A percentile compares a stretch with the other conserved stretches of the same genome.
phyloP scores from a whole-genome alignment of 2,329 filamentous ascomycete species.

The Calonectria hawksworthii region DNA sequence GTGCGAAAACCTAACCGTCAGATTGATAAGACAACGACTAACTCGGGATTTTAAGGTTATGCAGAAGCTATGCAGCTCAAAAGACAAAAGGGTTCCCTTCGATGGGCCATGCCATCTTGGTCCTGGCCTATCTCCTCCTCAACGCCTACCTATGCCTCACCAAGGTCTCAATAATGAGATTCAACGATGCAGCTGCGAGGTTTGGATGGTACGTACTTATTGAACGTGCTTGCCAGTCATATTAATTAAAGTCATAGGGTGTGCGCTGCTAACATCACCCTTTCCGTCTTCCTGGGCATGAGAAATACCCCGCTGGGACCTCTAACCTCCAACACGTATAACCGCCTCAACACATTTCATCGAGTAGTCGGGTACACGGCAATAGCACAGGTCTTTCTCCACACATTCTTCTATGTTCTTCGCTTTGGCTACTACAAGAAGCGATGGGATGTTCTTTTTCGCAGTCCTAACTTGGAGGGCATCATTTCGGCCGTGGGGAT shows the following conservation, averaged over 20 bases:
- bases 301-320: slow-evolving; percentile 63
- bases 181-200: slow-evolving; percentile 33
- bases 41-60: neutral
- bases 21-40: neutral
- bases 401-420: slow-evolving; percentile 51
- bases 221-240: neutral
- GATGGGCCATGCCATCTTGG: slow-evolving; percentile 14
- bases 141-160: slow-evolving; percentile 1
- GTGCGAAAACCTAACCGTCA: neutral
- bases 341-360: slow-evolving; percentile 62
- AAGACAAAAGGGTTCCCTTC: slow-evolving; percentile 10
- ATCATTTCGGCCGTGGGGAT: slow-evolving; percentile 51
- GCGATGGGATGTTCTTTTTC: slow-evolving; percentile 17
- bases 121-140: neutral
- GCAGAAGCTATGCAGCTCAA: neutral
- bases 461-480: slow-evolving; percentile 27
- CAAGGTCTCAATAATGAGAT: neutral
- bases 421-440: slow-evolving; percentile 45
- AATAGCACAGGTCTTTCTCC: slow-evolving; percentile 52
- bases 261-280: slow-evolving; percentile 55
- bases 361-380: slow-evolving; percentile 60
- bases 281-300: slow-evolving; percentile 61
- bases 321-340: slow-evolving; percentile 50
- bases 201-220: slow-evolving; percentile 38
- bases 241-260: slow-evolving; percentile 54